Conservation (phyloP, 768 basidiomycete genomes). For the Auricularia heimuer region DNA sequence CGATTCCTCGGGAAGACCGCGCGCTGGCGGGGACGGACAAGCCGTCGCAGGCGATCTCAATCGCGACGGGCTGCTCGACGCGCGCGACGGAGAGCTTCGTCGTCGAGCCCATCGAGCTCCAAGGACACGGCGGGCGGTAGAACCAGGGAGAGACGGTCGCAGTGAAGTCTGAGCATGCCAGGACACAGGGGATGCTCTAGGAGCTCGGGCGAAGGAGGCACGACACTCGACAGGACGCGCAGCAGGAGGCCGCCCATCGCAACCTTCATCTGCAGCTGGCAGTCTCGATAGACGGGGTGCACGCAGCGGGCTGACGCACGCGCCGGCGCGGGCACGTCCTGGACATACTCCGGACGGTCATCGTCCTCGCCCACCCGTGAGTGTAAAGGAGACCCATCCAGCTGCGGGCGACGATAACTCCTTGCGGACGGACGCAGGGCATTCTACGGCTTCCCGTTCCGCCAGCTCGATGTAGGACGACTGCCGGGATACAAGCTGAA, state of each 20-base stretch:
- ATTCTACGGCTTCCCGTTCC: no score
- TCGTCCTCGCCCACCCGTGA: neutral
- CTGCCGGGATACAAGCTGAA: no score
- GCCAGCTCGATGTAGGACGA: neutral
- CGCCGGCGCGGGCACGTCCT: neutral
- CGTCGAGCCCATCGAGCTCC: constrained; percentile 87
- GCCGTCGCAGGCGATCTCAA: constrained; percentile 83
- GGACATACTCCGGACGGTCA: neutral
- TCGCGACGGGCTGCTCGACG: constrained; percentile 85
- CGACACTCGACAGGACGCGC: no score
- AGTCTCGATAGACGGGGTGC: no score
- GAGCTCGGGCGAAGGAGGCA: no score
- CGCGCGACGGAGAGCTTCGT: constrained; percentile 94
- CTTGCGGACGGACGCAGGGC: neutral
- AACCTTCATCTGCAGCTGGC: no score
- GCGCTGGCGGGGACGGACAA: constrained; percentile 54
- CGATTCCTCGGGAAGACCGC: constrained; percentile 89
- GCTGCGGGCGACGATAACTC: neutral
- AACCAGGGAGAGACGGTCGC: no score
- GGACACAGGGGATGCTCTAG: no score
- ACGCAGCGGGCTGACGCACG: neutral
- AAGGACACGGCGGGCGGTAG: no score
- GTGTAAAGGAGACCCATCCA: neutral
- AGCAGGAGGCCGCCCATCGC: no score
- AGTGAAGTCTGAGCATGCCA: no score